Conservation (phyloP, 2,329 filamentous ascomycete genomes). For the Neofusicoccum umdonicola region DNA sequence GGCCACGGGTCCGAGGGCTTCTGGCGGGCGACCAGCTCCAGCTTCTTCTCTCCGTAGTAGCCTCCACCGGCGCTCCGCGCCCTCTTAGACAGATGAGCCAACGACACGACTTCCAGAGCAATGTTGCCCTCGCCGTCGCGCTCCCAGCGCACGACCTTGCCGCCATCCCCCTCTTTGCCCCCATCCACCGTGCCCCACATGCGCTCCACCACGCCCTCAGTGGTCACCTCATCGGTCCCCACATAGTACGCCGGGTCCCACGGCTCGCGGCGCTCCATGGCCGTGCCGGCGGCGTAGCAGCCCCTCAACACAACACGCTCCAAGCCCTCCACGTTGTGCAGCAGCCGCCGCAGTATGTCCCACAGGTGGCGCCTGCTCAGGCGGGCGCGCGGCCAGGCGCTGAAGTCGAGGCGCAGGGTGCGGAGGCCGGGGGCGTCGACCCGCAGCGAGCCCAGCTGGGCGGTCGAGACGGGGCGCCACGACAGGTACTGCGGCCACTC, state of each 20-base stretch:
- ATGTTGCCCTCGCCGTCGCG: slow-evolving; percentile 25
- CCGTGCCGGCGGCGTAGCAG: slow-evolving; percentile 28
- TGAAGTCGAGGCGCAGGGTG: slow-evolving; percentile 35
- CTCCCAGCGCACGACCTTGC: slow-evolving; percentile 32
- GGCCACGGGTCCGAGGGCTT: slow-evolving; percentile 28
- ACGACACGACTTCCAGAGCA: slow-evolving; percentile 31
- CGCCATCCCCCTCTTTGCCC: neutral
- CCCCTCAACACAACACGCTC: slow-evolving; percentile 35
- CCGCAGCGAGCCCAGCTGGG: slow-evolving; percentile 25
- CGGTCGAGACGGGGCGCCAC: slow-evolving; percentile 22
- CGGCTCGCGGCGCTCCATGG: slow-evolving; percentile 31
- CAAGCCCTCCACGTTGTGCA: slow-evolving; percentile 28
- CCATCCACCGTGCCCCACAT: slow-evolving; percentile 32
- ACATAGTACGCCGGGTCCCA: slow-evolving; percentile 39
- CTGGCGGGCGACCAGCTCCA: slow-evolving; percentile 16
- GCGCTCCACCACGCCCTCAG: slow-evolving; percentile 31
- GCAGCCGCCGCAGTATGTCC: slow-evolving; percentile 31
- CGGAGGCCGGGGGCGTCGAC: slow-evolving; percentile 31
- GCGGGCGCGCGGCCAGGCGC: slow-evolving; percentile 32
- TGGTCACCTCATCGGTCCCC: slow-evolving; percentile 35
- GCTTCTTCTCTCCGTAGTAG: slow-evolving; percentile 2
- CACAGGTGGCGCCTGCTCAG: slow-evolving; percentile 32
- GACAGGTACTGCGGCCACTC: slow-evolving; percentile 39
- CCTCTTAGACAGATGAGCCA: slow-evolving; percentile 22
- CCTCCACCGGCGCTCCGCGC: slow-evolving; percentile 8